A percentile compares a stretch with the other conserved stretches of the same genome.
These are phyloP conservation scores for Dothideomycetes sp. DNA, from an alignment of 2,329 filamentous ascomycete genomes.

Conservation along the genomic window DNA sequence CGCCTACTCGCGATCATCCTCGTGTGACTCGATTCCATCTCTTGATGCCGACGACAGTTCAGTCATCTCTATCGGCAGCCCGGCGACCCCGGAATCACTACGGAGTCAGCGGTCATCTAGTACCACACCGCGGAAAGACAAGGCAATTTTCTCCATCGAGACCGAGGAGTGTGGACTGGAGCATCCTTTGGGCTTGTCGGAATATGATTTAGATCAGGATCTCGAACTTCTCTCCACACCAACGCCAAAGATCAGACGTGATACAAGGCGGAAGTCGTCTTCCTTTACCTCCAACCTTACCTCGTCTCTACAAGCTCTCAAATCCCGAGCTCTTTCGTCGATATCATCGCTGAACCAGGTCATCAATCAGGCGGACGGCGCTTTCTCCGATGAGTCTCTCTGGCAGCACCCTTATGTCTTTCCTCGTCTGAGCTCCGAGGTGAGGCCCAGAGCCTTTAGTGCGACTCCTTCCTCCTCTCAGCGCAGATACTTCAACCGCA, in stretches of 20 bases:
- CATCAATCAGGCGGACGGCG: slow-evolving; percentile 8
- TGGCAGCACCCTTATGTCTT: slow-evolving; percentile 48
- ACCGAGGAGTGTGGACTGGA: slow-evolving; percentile 44
- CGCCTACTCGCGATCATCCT: slow-evolving; percentile 40
- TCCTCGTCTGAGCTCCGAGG: slow-evolving; percentile 48
- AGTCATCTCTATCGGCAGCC: slow-evolving; percentile 31
- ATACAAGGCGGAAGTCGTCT: slow-evolving; percentile 3
- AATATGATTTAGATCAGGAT: slow-evolving; percentile 14
- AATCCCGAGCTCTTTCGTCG: slow-evolving; percentile 45
- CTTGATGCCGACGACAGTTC: slow-evolving; percentile 38
- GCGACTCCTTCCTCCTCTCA: slow-evolving; percentile 45
- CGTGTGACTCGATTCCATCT: slow-evolving; percentile 47
- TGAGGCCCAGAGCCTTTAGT: slow-evolving; percentile 43
- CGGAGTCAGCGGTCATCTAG: slow-evolving; percentile 21
- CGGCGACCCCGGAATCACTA: slow-evolving; percentile 29
- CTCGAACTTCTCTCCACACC: slow-evolving; percentile 23
- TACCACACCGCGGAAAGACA: slow-evolving; percentile 30
- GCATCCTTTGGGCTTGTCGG: slow-evolving; percentile 42
- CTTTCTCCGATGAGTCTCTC: slow-evolving; percentile 47
- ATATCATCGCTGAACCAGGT: slow-evolving; percentile 44
- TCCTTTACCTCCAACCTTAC: slow-evolving; percentile 55
- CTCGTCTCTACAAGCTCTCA: slow-evolving; percentile 49
- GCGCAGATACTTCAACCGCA: slow-evolving; percentile 50
- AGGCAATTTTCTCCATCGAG: slow-evolving; percentile 37
- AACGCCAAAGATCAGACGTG: slow-evolving; percentile 24